phyloP scores from a whole-genome alignment of 2,329 filamentous ascomycete genomes.

The Intubia oerlemansii region DNA sequence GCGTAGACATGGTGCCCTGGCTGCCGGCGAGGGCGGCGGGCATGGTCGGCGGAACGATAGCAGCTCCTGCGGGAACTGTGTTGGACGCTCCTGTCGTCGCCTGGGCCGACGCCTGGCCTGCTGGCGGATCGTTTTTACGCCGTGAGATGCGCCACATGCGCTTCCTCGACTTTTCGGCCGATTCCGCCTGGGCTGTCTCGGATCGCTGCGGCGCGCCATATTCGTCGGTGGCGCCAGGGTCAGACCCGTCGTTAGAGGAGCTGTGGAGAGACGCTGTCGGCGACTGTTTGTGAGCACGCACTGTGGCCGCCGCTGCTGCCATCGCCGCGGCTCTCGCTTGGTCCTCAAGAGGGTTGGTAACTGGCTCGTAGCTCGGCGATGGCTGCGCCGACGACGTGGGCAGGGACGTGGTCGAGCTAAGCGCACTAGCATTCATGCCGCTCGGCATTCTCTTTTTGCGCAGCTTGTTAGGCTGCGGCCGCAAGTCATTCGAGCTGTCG shows the following conservation, averaged over 20 bases:
- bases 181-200: conserved; percentile 8
- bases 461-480: conserved; percentile 63
- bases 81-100: too few relatives aligned
- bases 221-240: conserved; percentile 57
- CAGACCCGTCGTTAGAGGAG: conserved; percentile 60
- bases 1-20: conserved; percentile 2
- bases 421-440: conserved; percentile 65
- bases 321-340: too few relatives aligned
- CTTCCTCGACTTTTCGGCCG: conserved; percentile 44
- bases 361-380: too few relatives aligned
- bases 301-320: conserved; percentile 9
- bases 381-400: too few relatives aligned
- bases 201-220: conserved; percentile 29
- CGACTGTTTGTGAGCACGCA: conserved; percentile 44
- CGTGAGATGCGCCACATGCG: conserved; percentile 54
- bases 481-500: conserved; percentile 33
- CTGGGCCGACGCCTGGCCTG: too few relatives aligned
- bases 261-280: conserved; percentile 61
- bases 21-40: conserved; percentile 3
- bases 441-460: conserved; percentile 66
- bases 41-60: background rate
- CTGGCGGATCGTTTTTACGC: conserved; percentile 34
- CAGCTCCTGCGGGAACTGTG: too few relatives aligned
- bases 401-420: conserved; percentile 71
- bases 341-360: too few relatives aligned